A percentile compares a stretch with the other conserved stretches of the same genome.
Evolutionary conservation across 495 filamentous ascomycete genomes (phyloP).

Genomic region (Aspergillus sparsus): DNA sequence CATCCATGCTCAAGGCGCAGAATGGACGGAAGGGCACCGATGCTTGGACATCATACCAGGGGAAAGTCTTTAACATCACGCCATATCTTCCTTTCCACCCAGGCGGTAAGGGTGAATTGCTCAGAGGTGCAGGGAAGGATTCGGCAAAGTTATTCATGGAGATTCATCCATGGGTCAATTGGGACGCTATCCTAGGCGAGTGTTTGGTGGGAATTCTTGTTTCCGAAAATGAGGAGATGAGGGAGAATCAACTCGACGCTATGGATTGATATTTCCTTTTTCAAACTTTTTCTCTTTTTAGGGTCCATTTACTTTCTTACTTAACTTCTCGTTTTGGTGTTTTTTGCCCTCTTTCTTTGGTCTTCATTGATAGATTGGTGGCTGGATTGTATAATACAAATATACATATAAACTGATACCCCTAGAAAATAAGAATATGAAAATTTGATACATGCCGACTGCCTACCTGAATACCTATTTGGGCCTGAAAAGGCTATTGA

Average conservation of each 20-base stretch:
- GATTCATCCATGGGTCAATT: conserved; percentile 97
- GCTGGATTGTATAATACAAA: conserved; percentile 4
- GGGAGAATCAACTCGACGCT: conserved; percentile 57
- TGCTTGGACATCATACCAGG: conserved; percentile 84
- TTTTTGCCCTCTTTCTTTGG: background rate
- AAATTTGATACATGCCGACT: background rate
- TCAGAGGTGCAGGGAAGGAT: conserved; percentile 72
- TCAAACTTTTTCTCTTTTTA: background rate
- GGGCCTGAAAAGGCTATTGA: background rate
- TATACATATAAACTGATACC: conserved; percentile 13
- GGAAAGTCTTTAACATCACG: conserved; percentile 89
- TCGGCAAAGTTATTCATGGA: conserved; percentile 81
- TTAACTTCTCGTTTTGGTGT: background rate
- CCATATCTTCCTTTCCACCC: conserved; percentile 91
- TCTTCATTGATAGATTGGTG: background rate
- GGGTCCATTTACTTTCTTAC: background rate
- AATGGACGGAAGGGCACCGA: conserved; percentile 80
- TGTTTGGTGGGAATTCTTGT: conserved; percentile 88
- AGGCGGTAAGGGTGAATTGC: conserved; percentile 82
- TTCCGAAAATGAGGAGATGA: conserved; percentile 63
- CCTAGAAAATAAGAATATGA: conserved; percentile 3
- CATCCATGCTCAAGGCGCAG: conserved; percentile 69
- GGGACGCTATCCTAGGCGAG: conserved; percentile 85
- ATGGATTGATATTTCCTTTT: conserved; percentile 60
- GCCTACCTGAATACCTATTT: background rate